These are phyloP conservation scores for Phytophthora citricola DNA, from an alignment of 352 stramenopile species.

Conservation along the genomic window DNA sequence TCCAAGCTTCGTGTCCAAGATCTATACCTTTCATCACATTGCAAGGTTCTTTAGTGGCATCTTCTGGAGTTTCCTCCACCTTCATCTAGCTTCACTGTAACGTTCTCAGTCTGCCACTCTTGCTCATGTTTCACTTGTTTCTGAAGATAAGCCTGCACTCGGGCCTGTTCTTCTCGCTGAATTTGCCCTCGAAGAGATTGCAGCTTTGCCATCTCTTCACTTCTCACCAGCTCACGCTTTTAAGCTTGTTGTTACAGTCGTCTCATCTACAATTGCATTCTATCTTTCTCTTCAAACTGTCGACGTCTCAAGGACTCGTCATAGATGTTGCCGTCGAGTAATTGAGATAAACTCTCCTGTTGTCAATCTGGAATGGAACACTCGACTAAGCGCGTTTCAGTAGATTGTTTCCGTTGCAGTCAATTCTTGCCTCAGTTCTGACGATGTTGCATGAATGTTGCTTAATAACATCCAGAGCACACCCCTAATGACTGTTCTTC, in stretches of 20 bases:
- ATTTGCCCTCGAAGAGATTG: constrained; percentile 21
- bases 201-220: constrained; percentile 14
- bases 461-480: too few species aligned
- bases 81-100: constrained; percentile 18
- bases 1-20: too few species aligned
- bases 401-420: too few species aligned
- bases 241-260: constrained; percentile 12
- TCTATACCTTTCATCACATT: too few species aligned
- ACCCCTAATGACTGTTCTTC: too few species aligned
- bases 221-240: constrained; percentile 14
- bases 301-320: constrained; percentile 16
- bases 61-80: constrained; percentile 10
- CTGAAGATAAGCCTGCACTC: constrained; percentile 30
- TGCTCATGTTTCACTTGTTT: constrained; percentile 35
- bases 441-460: too few species aligned
- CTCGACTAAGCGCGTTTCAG: too few species aligned
- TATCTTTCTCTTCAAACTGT: constrained; percentile 35
- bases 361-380: too few species aligned
- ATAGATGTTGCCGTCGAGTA: too few species aligned
- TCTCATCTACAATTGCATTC: constrained; percentile 12
- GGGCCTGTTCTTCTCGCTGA: constrained; percentile 21
- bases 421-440: too few species aligned
- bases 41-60: constrained; percentile 1
- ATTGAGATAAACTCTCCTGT: too few species aligned
- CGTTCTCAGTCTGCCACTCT: constrained; percentile 13